phyloP scores from a whole-genome alignment of 1,139 yeast genomes.

The Geotrichum candidum region DNA sequence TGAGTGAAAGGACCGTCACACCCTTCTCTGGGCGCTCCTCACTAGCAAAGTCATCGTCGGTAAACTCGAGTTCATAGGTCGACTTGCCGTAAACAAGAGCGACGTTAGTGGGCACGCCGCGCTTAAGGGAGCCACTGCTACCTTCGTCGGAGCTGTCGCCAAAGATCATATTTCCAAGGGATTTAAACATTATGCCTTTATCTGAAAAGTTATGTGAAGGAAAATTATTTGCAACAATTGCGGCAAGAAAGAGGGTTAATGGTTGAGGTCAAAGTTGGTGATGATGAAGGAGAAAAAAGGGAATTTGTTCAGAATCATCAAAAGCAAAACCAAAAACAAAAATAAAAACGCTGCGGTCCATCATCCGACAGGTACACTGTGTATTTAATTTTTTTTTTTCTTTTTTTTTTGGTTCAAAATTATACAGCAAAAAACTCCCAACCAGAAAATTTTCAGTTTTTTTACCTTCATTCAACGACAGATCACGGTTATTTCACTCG shows the following conservation, averaged over 20 bases:
- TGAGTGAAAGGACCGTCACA: slow-evolving; percentile 16
- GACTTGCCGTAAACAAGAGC: slow-evolving; percentile 13
- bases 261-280: background rate
- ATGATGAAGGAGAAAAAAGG: background rate
- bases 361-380: no score
- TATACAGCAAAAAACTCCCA: slow-evolving; percentile 5
- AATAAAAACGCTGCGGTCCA: background rate
- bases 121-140: background rate
- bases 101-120: slow-evolving; percentile 4
- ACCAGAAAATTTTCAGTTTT: background rate
- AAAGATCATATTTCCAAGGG: slow-evolving; percentile 11
- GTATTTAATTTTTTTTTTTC: background rate
- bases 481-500: no score
- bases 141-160: slow-evolving; percentile 6
- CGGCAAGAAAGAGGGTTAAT: background rate
- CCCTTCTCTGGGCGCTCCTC: slow-evolving; percentile 17
- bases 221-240: background rate
- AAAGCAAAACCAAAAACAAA: background rate
- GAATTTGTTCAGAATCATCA: background rate
- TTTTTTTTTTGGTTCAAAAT: background rate
- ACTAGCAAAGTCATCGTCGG: slow-evolving; percentile 14
- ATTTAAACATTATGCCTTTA: slow-evolving; percentile 5
- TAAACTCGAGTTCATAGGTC: slow-evolving; percentile 13
- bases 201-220: no score
- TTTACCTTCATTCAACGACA: background rate